A percentile compares a stretch with the other conserved stretches of the same genome.
Conservation (phyloP, 768 basidiomycete species). For the Mycena metata region DNA sequence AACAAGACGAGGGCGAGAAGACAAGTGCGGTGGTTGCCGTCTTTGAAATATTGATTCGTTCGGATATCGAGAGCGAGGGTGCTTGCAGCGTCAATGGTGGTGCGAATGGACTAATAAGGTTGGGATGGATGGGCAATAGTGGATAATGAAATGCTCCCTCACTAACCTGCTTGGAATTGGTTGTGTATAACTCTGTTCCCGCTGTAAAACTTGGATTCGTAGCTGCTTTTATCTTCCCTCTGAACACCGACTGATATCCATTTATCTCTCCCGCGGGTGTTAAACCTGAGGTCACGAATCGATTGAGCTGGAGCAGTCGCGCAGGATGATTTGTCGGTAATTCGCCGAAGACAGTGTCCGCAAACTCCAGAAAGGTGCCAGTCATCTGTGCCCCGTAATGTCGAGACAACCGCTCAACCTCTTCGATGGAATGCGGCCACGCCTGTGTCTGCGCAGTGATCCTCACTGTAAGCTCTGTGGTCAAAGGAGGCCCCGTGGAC, state of each 20-base stretch:
- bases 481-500: neutral
- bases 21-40: conserved; percentile 36
- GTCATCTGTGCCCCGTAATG: conserved; percentile 30
- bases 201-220: neutral
- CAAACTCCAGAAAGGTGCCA: conserved; percentile 3
- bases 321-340: conserved; percentile 20
- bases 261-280: conserved; percentile 28
- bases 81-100: conserved; percentile 15
- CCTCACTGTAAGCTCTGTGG: conserved; percentile 1
- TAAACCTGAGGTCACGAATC: conserved; percentile 25
- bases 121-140: neutral
- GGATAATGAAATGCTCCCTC: neutral
- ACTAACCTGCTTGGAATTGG: neutral
- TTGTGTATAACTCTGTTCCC: conserved; percentile 8
- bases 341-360: conserved; percentile 5
- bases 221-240: neutral
- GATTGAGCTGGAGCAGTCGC: conserved; percentile 29
- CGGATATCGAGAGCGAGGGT: conserved; percentile 30
- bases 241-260: conserved; percentile 13
- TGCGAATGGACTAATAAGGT: conserved; percentile 13
- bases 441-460: neutral
- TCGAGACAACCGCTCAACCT: conserved; percentile 4
- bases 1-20: conserved; percentile 21
- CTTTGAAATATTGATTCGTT: conserved; percentile 29
- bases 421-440: conserved; percentile 20